Evolutionary conservation across 352 stramenopile genomes (phyloP).

Genomic region (Globisporangium takayamanum): DNA sequence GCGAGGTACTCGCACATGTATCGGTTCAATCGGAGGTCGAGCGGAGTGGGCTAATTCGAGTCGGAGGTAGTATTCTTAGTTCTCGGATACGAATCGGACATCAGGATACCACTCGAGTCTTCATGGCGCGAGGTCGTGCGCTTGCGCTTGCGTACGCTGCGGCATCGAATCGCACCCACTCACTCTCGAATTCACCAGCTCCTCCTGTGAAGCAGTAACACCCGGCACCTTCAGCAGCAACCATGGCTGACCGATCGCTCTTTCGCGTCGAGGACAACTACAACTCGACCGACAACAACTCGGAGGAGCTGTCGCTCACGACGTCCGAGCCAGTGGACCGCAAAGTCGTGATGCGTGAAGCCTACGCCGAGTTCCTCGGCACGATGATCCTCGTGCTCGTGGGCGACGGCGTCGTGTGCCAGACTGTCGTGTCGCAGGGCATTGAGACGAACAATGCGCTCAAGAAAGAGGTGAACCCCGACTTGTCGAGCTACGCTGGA

Average conservation of each 20-base stretch:
- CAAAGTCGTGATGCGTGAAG: constrained; percentile 21
- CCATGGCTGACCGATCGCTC: constrained; percentile 26
- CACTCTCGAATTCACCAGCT: too few species aligned
- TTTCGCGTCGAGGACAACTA: constrained; percentile 23
- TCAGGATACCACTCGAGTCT: too few species aligned
- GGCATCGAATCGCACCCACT: too few species aligned
- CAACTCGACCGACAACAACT: constrained; percentile 16
- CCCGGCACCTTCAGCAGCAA: background rate
- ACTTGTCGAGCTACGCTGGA: constrained; percentile 47
- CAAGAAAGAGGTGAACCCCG: constrained; percentile 37
- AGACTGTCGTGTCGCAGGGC: constrained; percentile 59
- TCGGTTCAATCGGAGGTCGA: too few species aligned
- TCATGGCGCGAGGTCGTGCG: too few species aligned
- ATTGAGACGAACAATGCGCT: constrained; percentile 43
- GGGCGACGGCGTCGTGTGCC: constrained; percentile 44
- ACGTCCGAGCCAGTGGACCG: constrained; percentile 33
- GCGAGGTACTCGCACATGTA: too few species aligned
- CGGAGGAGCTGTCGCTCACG: constrained; percentile 44
- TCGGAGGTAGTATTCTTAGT: too few species aligned
- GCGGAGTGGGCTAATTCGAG: too few species aligned
- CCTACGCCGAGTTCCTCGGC: constrained; percentile 44
- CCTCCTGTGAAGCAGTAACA: too few species aligned
- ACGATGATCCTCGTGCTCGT: constrained; percentile 61
- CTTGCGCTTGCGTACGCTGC: too few species aligned
- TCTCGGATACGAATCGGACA: too few species aligned